Evolutionary conservation across 257 asterid species (phyloP).

Genomic region (Solanum virginianum): DNA sequence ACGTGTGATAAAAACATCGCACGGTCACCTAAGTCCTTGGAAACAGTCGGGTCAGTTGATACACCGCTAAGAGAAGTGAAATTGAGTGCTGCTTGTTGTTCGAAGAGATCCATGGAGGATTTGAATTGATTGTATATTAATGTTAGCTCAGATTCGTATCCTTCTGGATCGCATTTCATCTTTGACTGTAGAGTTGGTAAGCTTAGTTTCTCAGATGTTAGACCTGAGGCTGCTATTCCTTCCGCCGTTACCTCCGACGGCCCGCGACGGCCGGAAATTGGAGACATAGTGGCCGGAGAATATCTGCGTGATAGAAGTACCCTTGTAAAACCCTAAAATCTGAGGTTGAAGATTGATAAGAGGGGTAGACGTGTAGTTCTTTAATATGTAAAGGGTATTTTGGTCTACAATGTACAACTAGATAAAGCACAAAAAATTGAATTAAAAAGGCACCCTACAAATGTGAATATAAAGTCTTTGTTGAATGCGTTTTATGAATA

Average conservation of each 20-base stretch:
- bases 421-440: not conserved
- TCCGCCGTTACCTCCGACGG: constrained; percentile 15
- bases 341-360: not conserved
- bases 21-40: constrained; percentile 67
- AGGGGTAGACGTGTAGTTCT: not conserved
- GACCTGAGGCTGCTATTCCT: constrained; percentile 47
- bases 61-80: constrained; percentile 73
- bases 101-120: constrained; percentile 67
- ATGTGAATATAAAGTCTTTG: too few species aligned
- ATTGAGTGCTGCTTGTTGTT: constrained; percentile 68
- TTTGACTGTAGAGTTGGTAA: constrained; percentile 58
- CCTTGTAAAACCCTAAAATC: constrained; percentile 8
- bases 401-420: not conserved
- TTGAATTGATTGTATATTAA: constrained; percentile 63
- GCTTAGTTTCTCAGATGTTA: constrained; percentile 44
- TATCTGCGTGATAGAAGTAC: not conserved
- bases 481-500: too few species aligned
- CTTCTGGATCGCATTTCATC: constrained; percentile 85
- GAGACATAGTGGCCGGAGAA: constrained; percentile 1
- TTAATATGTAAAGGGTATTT: not conserved
- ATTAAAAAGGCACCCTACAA: too few species aligned
- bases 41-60: constrained; percentile 41
- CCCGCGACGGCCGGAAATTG: constrained; percentile 8
- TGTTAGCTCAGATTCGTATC: constrained; percentile 52
- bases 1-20: constrained; percentile 75